Evolutionary conservation across 768 basidiomycete species (phyloP), one percentile per base, ranked within the genome.

Genomic region (Amanita jacksonii): DNA sequence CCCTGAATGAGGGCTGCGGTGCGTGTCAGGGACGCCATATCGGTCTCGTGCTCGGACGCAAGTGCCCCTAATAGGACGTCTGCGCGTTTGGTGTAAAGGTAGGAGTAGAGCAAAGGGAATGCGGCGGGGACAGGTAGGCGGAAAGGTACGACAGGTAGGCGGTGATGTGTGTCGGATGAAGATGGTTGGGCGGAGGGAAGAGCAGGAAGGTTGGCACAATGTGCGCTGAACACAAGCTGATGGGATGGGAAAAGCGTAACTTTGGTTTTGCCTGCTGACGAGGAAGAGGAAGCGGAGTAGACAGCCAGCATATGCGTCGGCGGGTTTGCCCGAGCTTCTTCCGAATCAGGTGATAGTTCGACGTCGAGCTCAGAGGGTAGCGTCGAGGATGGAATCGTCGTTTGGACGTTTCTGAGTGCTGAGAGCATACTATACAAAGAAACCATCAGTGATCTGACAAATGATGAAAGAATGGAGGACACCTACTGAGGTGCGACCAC

Each of bases 81-180:
- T 43, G 69, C 62, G 36, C 52, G 44, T 30, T 71, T 69, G 1
- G 68, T 70, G 60, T 80, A 76, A 35, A 80, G 59, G 61, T 68
- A 76, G 0, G 59, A 52, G 13, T 70, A 68, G 0, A 81, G 63
- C 4, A 65, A 56, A 1, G 69, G 58, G 54, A 77, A 79, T 10
- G 73, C 64, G n/a, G 62, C 61, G 0, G 74, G 68, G 2, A 71
- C 67, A 0, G 76, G 75, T n/a, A 80, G 60, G 43, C 64, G 61
- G 50, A 80, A 49, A 4, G 70, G 71, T 5, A 76, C 64, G 28
- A 79, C 65, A 15, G 77, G 77, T 24, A 47, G 31, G 4, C 36
- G 16, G 1, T 77, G 51, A 10, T 51, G 57, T 4, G 47, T 37
- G 20, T 40, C 38, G 20, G 42, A 39, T 18, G 25, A 40, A 54